Evolutionary conservation across 2,329 filamentous ascomycete species (phyloP).

Genomic region (Trichothecium roseum): DNA sequence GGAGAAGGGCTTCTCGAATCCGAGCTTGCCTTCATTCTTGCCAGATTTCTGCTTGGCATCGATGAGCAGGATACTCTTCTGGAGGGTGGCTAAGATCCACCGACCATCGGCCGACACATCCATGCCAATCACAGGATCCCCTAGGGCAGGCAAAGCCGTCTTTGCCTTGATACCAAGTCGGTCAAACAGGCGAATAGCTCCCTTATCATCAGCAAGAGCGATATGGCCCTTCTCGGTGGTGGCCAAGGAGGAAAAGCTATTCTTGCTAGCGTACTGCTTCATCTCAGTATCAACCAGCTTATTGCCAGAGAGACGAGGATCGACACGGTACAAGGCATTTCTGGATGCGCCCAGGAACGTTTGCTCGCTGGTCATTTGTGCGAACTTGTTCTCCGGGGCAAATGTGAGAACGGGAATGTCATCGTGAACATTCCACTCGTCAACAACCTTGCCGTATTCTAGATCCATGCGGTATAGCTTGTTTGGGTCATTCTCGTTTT

Average conservation of each 20-base stretch:
- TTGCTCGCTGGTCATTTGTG: constrained; percentile 91
- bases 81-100: constrained; percentile 90
- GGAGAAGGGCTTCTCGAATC: constrained; percentile 86
- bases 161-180: constrained; percentile 94
- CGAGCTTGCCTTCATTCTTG: constrained; percentile 96
- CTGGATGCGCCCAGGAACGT: constrained; percentile 89
- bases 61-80: constrained; percentile 88
- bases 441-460: constrained; percentile 93
- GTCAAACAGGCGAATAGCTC: constrained; percentile 93
- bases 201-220: constrained; percentile 94
- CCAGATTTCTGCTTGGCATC: constrained; percentile 84
- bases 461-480: constrained; percentile 95
- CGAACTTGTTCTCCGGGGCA: constrained; percentile 93
- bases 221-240: constrained; percentile 97
- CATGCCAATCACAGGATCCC: constrained; percentile 87
- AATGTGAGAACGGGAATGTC: constrained; percentile 90
- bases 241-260: constrained; percentile 88
- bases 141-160: constrained; percentile 89
- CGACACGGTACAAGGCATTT: constrained; percentile 88
- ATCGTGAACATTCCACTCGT: constrained; percentile 98
- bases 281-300: constrained; percentile 89
- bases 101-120: constrained; percentile 93
- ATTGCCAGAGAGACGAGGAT: constrained; percentile 79
- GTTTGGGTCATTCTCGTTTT: constrained; percentile 75
- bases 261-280: constrained; percentile 95